Evolutionary conservation across 1,284 basidiomycete genomes (phyloP).

Genomic region (Phylloboletellus chloephorus): DNA sequence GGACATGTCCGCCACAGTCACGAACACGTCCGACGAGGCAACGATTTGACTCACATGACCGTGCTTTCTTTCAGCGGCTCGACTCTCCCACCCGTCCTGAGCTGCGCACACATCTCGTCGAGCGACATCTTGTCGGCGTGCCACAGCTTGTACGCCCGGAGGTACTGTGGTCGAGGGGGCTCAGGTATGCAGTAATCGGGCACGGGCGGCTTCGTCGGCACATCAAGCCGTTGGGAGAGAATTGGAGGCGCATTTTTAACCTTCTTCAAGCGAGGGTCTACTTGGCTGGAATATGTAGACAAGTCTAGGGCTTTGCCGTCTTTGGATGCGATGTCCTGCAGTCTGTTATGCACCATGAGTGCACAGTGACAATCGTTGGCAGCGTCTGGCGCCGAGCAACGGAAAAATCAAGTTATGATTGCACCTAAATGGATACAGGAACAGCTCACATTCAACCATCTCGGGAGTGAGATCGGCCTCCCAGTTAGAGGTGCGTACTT

Average conservation of each 20-base stretch:
- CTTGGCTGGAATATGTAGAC: conserved; percentile 28
- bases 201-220: conserved; percentile 3
- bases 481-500: conserved; percentile 55
- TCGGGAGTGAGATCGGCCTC: conserved; percentile 39
- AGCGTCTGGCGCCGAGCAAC: conserved; percentile 39
- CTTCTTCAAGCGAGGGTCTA: conserved; percentile 18
- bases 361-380: conserved; percentile 58
- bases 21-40: neutral
- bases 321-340: conserved; percentile 36
- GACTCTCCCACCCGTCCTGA: conserved; percentile 35
- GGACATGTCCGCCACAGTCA: neutral
- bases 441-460: conserved; percentile 45
- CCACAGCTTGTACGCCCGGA: conserved; percentile 58
- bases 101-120: conserved; percentile 41
- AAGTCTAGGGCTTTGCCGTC: conserved; percentile 27
- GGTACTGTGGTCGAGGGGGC: conserved; percentile 39
- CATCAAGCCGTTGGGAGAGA: neutral
- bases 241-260: neutral
- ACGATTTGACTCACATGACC: conserved; percentile 45
- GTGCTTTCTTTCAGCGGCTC: conserved; percentile 49
- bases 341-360: conserved; percentile 42
- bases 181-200: conserved; percentile 28
- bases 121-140: conserved; percentile 39
- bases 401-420: neutral
- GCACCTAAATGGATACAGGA: neutral